Percentiles rank a stretch among this genome's conserved stretches.
phyloP scores from a whole-genome alignment of 306 rosid genomes.

The Arachis hypogaea region DNA sequence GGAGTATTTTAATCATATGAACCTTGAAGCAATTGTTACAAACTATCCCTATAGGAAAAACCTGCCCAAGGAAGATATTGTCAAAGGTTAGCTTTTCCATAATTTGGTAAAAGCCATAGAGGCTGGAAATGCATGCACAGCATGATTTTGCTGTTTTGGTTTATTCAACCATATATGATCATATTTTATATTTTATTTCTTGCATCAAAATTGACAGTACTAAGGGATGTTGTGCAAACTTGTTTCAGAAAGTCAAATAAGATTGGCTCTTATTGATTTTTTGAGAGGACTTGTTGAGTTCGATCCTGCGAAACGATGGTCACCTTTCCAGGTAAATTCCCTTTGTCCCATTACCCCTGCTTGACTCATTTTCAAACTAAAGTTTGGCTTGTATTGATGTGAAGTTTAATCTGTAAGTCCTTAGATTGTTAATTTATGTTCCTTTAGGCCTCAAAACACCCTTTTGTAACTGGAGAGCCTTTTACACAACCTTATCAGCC shows the following conservation, averaged over 20 bases:
- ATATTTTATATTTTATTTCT: slow-evolving; percentile 7
- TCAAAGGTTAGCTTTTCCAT: slow-evolving; percentile 67
- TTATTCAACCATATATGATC: neutral
- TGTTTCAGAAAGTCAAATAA: slow-evolving; percentile 77
- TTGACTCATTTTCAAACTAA: slow-evolving; percentile 22
- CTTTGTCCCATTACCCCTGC: slow-evolving; percentile 4
- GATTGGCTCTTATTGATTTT: slow-evolving; percentile 92
- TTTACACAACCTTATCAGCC: slow-evolving; percentile 86
- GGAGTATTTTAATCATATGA: slow-evolving; percentile 87
- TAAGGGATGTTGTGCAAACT: slow-evolving; percentile 43
- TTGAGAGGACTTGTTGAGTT: slow-evolving; percentile 94
- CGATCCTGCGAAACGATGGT: slow-evolving; percentile 98
- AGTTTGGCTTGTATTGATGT: slow-evolving; percentile 38
- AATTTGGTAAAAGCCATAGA: neutral
- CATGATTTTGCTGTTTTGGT: slow-evolving; percentile 25
- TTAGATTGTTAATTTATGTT: slow-evolving; percentile 47
- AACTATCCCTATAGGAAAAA: slow-evolving; percentile 92
- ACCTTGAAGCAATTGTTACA: slow-evolving; percentile 88
- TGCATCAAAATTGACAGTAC: slow-evolving; percentile 34
- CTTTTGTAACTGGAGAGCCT: slow-evolving; percentile 98
- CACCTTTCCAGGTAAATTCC: slow-evolving; percentile 86
- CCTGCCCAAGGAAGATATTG: slow-evolving; percentile 79
- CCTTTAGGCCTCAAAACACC: slow-evolving; percentile 96
- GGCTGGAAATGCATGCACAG: slow-evolving; percentile 28
- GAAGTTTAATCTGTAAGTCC: slow-evolving; percentile 26